phyloP scores from a whole-genome alignment of 352 stramenopile genomes.

The Pythium folliculosum region DNA sequence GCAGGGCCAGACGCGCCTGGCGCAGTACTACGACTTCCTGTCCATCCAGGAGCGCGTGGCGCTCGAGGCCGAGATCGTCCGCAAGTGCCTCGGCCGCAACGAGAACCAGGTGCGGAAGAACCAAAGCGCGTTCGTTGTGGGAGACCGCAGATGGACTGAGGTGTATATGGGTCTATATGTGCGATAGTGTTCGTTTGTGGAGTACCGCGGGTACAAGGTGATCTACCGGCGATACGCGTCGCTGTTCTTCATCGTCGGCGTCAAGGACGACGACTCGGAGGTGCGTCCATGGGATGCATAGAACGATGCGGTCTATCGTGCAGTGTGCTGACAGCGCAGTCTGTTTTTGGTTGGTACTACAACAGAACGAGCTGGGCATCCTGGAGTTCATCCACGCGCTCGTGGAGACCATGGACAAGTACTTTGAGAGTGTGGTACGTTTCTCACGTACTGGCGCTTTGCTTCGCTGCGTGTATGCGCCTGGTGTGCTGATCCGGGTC shows the following conservation, averaged over 20 bases:
- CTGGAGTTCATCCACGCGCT: conserved; percentile 99
- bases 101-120: conserved; percentile 87
- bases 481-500: background rate
- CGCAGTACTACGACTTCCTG: conserved; percentile 99
- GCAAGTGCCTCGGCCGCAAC: conserved; percentile 97
- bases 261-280: conserved; percentile 94
- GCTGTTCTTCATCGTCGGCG: conserved; percentile 99
- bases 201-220: conserved; percentile 99
- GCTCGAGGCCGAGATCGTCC: conserved; percentile 99
- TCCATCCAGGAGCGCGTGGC: conserved; percentile 97
- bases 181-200: conserved; percentile 98
- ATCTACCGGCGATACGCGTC: conserved; percentile 99
- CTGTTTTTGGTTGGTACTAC: background rate
- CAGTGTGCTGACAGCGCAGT: background rate
- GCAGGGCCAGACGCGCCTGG: conserved; percentile 99
- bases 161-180: background rate
- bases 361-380: conserved; percentile 98
- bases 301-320: too few relatives aligned
- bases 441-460: too few relatives aligned
- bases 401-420: conserved; percentile 99
- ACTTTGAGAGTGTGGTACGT: conserved; percentile 97
- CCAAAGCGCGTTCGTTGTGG: background rate
- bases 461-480: background rate
- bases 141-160: background rate
- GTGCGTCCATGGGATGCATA: conserved; percentile 30